Evolutionary conservation across 495 filamentous ascomycete genomes (phyloP).

Genomic region (Hypoxylon subgilvum): DNA sequence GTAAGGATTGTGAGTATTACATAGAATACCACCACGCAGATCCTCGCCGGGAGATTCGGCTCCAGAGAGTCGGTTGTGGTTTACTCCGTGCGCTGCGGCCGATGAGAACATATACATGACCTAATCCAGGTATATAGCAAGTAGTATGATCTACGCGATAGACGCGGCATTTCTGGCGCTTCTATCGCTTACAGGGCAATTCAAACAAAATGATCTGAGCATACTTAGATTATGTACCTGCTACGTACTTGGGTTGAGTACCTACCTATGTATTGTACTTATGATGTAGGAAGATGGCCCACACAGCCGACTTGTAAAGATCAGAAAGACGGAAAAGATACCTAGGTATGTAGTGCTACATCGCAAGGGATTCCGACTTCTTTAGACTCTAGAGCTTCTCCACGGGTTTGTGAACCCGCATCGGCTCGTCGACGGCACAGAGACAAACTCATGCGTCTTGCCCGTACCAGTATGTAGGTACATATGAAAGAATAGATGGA

Average conservation of each 20-base stretch:
- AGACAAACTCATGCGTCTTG: slow-evolving; percentile 3
- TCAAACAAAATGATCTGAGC: slow-evolving; percentile 2
- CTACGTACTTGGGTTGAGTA: too few relatives aligned
- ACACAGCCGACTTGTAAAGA: neutral
- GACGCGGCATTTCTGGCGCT: neutral
- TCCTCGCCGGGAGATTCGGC: slow-evolving; percentile 28
- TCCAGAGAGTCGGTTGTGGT: slow-evolving; percentile 13
- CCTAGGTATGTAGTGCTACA: neutral
- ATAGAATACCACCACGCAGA: slow-evolving; percentile 23
- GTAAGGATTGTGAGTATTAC: slow-evolving; percentile 11
- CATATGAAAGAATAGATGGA: neutral
- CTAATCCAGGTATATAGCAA: too few relatives aligned
- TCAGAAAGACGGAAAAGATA: too few relatives aligned
- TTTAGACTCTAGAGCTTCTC: slow-evolving; percentile 23
- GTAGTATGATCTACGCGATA: too few relatives aligned
- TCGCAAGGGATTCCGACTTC: neutral
- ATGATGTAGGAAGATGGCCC: too few relatives aligned
- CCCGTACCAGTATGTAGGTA: too few relatives aligned
- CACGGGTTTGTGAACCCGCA: slow-evolving; percentile 15
- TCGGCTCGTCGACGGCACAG: slow-evolving; percentile 26
- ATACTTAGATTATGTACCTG: too few relatives aligned
- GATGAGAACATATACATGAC: too few relatives aligned
- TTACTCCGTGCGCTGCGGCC: slow-evolving; percentile 1
- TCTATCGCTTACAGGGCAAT: slow-evolving; percentile 10
- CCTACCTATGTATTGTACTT: too few relatives aligned